Base-by-base conservation (phyloP, 495 filamentous ascomycete genomes). In the Chaetomidium leptoderma region DNA sequence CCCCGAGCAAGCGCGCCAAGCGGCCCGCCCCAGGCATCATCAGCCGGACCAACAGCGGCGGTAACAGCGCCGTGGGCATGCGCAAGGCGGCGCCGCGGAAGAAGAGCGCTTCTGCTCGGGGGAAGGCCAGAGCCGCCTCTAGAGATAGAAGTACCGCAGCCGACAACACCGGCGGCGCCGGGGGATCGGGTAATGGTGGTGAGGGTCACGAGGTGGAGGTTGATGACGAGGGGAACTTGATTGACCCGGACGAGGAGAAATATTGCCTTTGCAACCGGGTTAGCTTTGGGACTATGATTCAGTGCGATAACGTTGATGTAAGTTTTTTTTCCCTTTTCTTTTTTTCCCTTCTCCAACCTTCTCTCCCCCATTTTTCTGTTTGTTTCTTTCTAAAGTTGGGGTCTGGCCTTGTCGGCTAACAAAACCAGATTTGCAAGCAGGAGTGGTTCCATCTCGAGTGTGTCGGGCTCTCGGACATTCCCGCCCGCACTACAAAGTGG, bases 391-490 rank as follows among this genome's bases (percentile, higher is more conserved):
- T n/a, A 0, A 14, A 24, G 6, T 29, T 6, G 2, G 16, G 11
- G 17, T 36, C 1, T 51, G 36, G 30, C 29, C 39, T 37, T 55
- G 49, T n/a, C 5, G n/a, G 19, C 48, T 60, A 36, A 67, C 69
- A 68, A 56, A 49, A 49, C 63, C 67, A 68, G 69, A 71, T 88
- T 76, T 92, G 88, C 71, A 77, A 83, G 58, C 75, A 79, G 55
- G 90, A 95, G 74, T 97, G 92, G 92, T 97, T 97, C 74, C 92
- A 97, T 70, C 83, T 97, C 24, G 82, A 85, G 57, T 97, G 92
- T 61, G 86, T 97, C 36, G 89, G 85, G 26, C 74, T 97, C 35
- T 77, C 79, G 1, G 86, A 89, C 49, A 82, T 87, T 53, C 92
- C 89, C 24, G 81, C 83, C 10, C 79, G 89, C 21, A 87, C 86